These are phyloP conservation scores for Toxoplasma gondii DNA, from an alignment of 169 alveolate genomes.

Conservation along the genomic window DNA sequence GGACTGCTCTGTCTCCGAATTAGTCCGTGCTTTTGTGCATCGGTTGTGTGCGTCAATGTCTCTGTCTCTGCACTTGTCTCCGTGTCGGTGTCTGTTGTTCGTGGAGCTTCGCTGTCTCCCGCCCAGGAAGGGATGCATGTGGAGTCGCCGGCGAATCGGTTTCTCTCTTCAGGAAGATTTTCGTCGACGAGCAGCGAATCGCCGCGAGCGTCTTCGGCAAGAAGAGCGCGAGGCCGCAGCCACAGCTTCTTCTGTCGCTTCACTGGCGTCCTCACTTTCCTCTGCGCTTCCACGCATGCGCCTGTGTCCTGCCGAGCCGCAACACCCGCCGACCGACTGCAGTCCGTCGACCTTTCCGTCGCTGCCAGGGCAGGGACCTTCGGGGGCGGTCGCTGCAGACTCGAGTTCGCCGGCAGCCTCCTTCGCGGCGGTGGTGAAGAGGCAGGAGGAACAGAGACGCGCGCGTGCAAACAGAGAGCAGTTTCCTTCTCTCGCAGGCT, in stretches of 20 bases:
- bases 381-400: neutral
- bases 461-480: neutral
- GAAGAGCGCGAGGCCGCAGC: conserved; percentile 21
- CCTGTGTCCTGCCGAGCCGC: neutral
- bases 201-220: neutral
- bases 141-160: neutral
- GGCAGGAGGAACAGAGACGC: neutral
- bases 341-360: neutral
- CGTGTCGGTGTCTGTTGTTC: neutral
- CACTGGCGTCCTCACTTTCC: neutral
- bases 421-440: neutral
- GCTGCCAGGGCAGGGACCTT: neutral
- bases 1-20: too few relatives aligned
- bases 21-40: neutral
- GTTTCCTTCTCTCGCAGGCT: neutral
- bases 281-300: neutral
- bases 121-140: too few relatives aligned
- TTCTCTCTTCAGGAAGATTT: neutral
- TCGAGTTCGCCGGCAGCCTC: neutral
- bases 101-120: neutral
- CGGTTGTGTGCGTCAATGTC: neutral
- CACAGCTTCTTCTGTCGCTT: neutral
- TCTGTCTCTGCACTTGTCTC: neutral
- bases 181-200: neutral
- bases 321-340: conserved; percentile 8